Base-by-base conservation (phyloP, 179 eudicot species). In the Carnegiea gigantea region DNA sequence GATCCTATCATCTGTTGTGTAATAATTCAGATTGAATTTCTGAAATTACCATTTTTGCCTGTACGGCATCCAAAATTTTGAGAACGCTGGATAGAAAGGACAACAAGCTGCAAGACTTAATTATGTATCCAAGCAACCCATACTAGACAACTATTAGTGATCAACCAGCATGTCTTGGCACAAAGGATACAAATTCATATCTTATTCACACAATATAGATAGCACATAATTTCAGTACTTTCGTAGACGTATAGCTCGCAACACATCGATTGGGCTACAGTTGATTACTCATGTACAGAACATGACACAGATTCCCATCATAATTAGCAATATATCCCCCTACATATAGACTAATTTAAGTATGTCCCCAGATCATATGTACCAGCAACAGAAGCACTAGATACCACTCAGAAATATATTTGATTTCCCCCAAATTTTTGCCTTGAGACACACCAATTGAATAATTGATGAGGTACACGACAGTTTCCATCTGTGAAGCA, bases 11-110 rank as follows among this genome's bases (percentile, higher is more conserved):
- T 18, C n/a, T 26, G 18, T 17, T 17, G 78, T 24, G 70, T 77
- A 57, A 82, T 12, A 70, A 30, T 57, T 76, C 28, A 76, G 6
- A 54, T 28, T 76, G 68, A 57, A 59, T 76, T 54, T 54, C 13
- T n/a, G 26, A 76, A 76, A 54, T 1, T 30, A 57, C 13, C 17
- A 54, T 53, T 53, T 18, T 54, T 57, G 43, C 18, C 28, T 6
- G 21, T 57, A 76, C 23, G 14, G 65, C 67, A 33, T 76, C 49
- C 51, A 76, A 54, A 76, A 14, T 8, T 54, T 33, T 76, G 33
- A 11, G 6, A 24, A 49, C 5, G 26, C 67, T 53, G 17, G 2
- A 49, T 3, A 54, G n/a, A 57, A 76, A 76, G 15, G 24, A 9
- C 6, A 76, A 6, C 4, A 76, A 30, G 78, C 44, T 17, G 46